Conservation (phyloP, 1,139 yeast species). For the Candida labiduridarum region DNA sequence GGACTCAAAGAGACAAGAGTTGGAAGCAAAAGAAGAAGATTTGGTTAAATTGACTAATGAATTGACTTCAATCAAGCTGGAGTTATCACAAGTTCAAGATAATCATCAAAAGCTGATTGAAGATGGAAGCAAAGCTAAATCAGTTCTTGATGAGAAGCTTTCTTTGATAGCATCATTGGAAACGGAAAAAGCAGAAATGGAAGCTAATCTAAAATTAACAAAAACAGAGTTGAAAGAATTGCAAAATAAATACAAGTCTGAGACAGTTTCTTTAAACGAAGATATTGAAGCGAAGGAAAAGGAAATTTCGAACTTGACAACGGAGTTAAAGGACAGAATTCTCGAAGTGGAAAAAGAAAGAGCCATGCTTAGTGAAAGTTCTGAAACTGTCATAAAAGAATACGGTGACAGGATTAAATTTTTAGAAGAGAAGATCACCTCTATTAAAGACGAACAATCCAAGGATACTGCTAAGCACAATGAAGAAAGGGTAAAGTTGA, state of each 20-base stretch:
- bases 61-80: background rate
- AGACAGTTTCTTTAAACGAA: conserved; percentile 11
- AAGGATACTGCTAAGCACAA: conserved; percentile 9
- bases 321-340: conserved; percentile 31
- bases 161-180: conserved; percentile 10
- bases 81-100: conserved; percentile 1
- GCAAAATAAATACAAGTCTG: conserved; percentile 5
- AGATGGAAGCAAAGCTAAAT: background rate
- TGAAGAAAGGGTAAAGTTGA: conserved; percentile 9
- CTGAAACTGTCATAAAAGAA: conserved; percentile 51
- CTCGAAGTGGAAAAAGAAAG: conserved; percentile 55
- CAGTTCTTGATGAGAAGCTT: conserved; percentile 7
- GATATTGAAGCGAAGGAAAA: conserved; percentile 13
- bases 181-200: conserved; percentile 3
- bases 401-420: conserved; percentile 42
- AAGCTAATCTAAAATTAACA: conserved; percentile 3
- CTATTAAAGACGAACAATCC: conserved; percentile 14
- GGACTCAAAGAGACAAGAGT: background rate
- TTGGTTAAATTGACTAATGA: conserved; percentile 1
- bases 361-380: conserved; percentile 46
- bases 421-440: conserved; percentile 11
- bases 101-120: background rate
- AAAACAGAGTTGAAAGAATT: conserved; percentile 8
- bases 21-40: background rate
- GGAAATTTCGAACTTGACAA: conserved; percentile 15